Percentiles rank a stretch among this genome's conserved stretches.
phyloP scores from a whole-genome alignment of 1,284 basidiomycete species.

The Agroathelia rolfsii region DNA sequence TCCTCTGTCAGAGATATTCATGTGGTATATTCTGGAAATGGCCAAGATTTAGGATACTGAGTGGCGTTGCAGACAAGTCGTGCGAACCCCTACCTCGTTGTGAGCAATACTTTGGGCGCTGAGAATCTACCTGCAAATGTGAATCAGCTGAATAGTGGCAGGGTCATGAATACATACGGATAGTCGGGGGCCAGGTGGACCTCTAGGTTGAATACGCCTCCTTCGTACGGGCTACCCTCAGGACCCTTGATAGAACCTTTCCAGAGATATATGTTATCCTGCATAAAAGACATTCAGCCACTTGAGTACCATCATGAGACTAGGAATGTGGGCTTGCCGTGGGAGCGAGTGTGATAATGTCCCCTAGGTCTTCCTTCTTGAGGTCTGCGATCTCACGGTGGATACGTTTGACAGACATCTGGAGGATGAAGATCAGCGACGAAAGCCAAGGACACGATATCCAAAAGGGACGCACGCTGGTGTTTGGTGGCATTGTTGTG shows the following conservation, averaged over 20 bases:
- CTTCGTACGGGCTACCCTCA: conserved; percentile 80
- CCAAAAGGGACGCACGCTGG: too few relatives aligned
- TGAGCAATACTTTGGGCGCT: conserved; percentile 70
- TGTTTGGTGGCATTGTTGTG: too few relatives aligned
- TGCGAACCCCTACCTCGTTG: conserved; percentile 46
- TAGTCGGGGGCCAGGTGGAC: conserved; percentile 70
- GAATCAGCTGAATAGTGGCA: conserved; percentile 8
- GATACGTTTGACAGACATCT: conserved; percentile 84
- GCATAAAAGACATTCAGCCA: too few relatives aligned
- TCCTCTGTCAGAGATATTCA: conserved; percentile 79
- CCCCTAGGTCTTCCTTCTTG: conserved; percentile 74
- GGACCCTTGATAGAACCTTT: conserved; percentile 71
- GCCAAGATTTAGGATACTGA: not conserved
- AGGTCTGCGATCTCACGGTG: conserved; percentile 80
- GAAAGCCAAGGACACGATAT: too few relatives aligned
- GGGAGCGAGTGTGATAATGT: conserved; percentile 64
- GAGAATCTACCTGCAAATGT: conserved; percentile 50
- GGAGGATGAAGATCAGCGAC: too few relatives aligned
- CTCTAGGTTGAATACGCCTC: conserved; percentile 73
- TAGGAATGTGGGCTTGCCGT: conserved; percentile 37
- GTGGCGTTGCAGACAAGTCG: conserved; percentile 1
- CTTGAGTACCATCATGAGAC: too few relatives aligned
- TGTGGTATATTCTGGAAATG: conserved; percentile 71
- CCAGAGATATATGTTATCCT: conserved; percentile 55
- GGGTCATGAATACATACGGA: conserved; percentile 46